phyloP scores from a whole-genome alignment of 441 rosid genomes.

The Pelargonium cotyledonis region DNA sequence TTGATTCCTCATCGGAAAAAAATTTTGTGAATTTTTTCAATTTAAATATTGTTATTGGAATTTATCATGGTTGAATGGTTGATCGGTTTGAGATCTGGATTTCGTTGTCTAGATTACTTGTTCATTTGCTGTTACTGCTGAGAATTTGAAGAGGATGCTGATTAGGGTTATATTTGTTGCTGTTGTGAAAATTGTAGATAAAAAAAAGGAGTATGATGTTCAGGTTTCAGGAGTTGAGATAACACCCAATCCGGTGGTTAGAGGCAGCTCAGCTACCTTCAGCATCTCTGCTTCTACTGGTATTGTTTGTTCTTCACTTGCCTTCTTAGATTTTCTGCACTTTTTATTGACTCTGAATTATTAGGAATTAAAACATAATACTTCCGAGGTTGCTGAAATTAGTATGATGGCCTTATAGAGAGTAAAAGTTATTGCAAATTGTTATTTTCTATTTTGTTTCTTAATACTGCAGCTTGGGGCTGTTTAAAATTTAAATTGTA shows the following conservation, averaged over 20 bases:
- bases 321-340: not conserved
- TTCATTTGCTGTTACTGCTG: not conserved
- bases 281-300: slow-evolving; percentile 71
- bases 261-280: slow-evolving; percentile 67
- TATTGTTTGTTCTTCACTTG: slow-evolving; percentile 12
- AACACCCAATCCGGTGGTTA: slow-evolving; percentile 61
- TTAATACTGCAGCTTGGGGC: not conserved
- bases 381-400: not conserved
- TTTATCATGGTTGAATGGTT: not conserved
- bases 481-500: not conserved
- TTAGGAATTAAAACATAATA: not conserved
- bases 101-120: not conserved
- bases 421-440: not conserved
- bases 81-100: not conserved
- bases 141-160: not conserved
- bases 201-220: slow-evolving; percentile 53
- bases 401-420: not conserved
- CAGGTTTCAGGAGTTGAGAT: slow-evolving; percentile 64
- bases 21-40: not conserved
- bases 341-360: not conserved
- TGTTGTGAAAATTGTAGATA: slow-evolving; percentile 38
- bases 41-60: not conserved
- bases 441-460: not conserved
- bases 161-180: slow-evolving; percentile 9
- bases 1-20: not conserved